These are phyloP conservation scores for Acorus gramineus DNA, from an alignment of 106 monocot genomes.

Conservation along the genomic window DNA sequence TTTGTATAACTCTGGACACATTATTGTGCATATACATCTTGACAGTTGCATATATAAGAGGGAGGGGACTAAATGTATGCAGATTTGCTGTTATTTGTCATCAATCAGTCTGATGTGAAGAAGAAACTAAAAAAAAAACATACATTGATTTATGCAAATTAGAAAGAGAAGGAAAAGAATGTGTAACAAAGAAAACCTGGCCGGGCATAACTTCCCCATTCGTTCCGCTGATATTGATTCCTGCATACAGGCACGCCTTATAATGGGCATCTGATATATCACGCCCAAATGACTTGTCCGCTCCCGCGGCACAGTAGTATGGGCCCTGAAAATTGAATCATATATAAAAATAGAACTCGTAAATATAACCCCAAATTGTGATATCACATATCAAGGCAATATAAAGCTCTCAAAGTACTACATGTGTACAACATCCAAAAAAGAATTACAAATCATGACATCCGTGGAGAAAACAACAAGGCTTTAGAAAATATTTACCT, in stretches of 20 bases:
- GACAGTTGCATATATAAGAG: no score
- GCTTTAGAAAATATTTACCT: constrained; percentile 16
- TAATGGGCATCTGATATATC: constrained; percentile 79
- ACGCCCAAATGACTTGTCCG: constrained; percentile 71
- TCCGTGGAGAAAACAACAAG: no score
- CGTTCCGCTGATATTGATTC: constrained; percentile 72
- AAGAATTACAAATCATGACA: no score
- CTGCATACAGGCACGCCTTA: constrained; percentile 70
- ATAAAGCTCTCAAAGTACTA: no score
- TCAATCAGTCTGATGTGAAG: not conserved
- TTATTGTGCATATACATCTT: no score
- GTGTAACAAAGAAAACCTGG: constrained; percentile 26
- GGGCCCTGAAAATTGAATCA: constrained; percentile 35
- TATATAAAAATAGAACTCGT: not conserved
- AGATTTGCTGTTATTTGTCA: no score
- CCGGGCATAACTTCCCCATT: constrained; percentile 83
- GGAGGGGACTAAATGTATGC: no score
- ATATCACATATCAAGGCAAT: no score
- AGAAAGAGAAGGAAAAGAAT: not conserved
- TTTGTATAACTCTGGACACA: no score
- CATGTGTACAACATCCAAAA: no score
- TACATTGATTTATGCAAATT: no score
- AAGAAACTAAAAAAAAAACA: not conserved
- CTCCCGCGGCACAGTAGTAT: constrained; percentile 35
- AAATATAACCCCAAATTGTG: no score